Percentiles rank a stretch among this genome's conserved stretches.
These are phyloP conservation scores for Drosera spatulata DNA, from an alignment of 179 eudicot genomes.

Conservation along the genomic window DNA sequence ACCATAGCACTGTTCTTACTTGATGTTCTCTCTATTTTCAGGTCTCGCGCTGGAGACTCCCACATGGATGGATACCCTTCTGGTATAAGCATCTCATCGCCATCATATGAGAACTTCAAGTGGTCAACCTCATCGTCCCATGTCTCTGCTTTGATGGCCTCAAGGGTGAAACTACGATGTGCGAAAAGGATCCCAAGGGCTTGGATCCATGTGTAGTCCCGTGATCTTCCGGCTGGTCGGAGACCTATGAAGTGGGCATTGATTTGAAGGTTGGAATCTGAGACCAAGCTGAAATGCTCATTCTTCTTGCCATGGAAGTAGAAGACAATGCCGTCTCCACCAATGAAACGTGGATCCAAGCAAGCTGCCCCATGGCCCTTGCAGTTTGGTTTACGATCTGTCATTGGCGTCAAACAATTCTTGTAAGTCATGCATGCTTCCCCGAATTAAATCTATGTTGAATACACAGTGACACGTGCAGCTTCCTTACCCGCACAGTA, in stretches of 20 bases:
- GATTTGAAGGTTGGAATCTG: constrained; percentile 52
- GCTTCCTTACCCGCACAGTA: no score
- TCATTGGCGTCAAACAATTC: constrained; percentile 1
- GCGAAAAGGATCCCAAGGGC: constrained; percentile 46
- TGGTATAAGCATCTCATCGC: constrained; percentile 14
- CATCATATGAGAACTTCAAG: constrained; percentile 24
- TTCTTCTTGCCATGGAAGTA: constrained; percentile 72
- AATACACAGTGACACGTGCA: no score
- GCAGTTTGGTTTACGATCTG: constrained; percentile 39
- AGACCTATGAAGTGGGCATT: constrained; percentile 63
- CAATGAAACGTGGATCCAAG: constrained; percentile 69
- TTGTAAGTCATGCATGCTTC: constrained; percentile 9
- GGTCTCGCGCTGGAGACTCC: constrained; percentile 17
- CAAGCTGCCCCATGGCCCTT: constrained; percentile 54
- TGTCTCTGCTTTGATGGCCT: constrained; percentile 31
- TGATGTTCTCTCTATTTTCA: constrained; percentile 34
- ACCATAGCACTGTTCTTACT: constrained; percentile 30
- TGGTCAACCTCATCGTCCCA: constrained; percentile 39
- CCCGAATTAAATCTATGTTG: no score
- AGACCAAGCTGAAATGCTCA: constrained; percentile 51
- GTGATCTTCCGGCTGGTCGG: constrained; percentile 36
- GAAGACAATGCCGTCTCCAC: constrained; percentile 60
- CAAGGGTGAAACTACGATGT: constrained; percentile 36
- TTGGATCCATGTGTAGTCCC: constrained; percentile 71
- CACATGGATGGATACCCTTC: constrained; percentile 18